Evolutionary conservation across 768 basidiomycete genomes (phyloP).

Genomic region (Lentinula sp.): DNA sequence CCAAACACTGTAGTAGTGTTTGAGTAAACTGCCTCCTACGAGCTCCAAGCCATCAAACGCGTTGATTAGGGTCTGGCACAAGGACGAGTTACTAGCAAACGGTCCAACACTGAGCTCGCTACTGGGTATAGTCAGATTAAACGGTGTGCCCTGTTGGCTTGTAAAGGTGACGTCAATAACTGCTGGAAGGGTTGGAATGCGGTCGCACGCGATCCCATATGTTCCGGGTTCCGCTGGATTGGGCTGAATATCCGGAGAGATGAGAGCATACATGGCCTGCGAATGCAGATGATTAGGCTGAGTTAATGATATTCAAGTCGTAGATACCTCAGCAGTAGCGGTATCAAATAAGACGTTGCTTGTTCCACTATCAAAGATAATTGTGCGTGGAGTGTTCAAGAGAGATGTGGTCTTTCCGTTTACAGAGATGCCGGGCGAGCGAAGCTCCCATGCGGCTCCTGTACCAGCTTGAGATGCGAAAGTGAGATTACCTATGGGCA

Average conservation of each 20-base stretch:
- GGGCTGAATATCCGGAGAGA: conserved; percentile 51
- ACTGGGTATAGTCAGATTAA: conserved; percentile 54
- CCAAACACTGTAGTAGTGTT: conserved; percentile 59
- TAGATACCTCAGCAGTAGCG: conserved; percentile 36
- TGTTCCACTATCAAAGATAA: conserved; percentile 56
- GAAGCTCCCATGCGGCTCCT: conserved; percentile 37
- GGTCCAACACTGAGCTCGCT: conserved; percentile 53
- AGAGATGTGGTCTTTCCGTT: conserved; percentile 44
- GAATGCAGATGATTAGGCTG: neutral
- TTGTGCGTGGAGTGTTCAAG: conserved; percentile 30
- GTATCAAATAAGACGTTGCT: conserved; percentile 49
- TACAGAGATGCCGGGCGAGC: conserved; percentile 39
- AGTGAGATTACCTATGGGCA: conserved; percentile 28
- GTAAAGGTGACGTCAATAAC: conserved; percentile 48
- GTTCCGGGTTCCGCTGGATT: conserved; percentile 46
- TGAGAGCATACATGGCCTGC: conserved; percentile 50
- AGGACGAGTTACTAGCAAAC: conserved; percentile 39
- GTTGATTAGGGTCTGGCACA: conserved; percentile 55
- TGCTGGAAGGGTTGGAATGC: conserved; percentile 40
- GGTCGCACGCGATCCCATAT: conserved; percentile 47
- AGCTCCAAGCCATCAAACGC: conserved; percentile 46
- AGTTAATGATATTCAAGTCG: neutral
- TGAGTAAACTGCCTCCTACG: conserved; percentile 49
- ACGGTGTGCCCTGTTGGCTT: conserved; percentile 38
- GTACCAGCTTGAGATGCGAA: conserved; percentile 33